phyloP scores from a whole-genome alignment of 2,329 filamentous ascomycete genomes.

The Nemania diffusa region DNA sequence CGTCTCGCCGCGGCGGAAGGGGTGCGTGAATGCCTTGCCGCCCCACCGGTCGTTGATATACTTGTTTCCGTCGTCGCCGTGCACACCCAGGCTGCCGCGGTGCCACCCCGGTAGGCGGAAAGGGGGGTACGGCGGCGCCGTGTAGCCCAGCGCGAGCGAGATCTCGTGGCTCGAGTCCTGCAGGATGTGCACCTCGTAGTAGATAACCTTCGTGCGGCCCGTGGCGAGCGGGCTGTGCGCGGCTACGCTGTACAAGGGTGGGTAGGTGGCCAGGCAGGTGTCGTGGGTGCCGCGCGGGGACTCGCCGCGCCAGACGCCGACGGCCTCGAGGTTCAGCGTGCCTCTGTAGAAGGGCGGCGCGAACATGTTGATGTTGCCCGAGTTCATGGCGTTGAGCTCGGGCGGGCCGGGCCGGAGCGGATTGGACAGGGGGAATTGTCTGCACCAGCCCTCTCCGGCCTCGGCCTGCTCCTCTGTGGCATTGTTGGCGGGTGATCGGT shows the following conservation, averaged over 20 bases:
- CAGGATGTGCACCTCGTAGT: conserved; percentile 75
- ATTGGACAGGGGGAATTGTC: conserved; percentile 65
- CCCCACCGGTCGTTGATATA: conserved; percentile 82
- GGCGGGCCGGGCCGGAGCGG: conserved; percentile 62
- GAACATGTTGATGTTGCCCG: conserved; percentile 65
- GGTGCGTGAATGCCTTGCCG: conserved; percentile 72
- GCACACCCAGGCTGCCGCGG: conserved; percentile 77
- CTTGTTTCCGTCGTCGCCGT: conserved; percentile 80
- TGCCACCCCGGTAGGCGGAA: conserved; percentile 87
- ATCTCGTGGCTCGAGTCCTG: conserved; percentile 54
- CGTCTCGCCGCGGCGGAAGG: conserved; percentile 73
- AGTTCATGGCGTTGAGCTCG: conserved; percentile 59
- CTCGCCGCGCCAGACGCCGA: conserved; percentile 63
- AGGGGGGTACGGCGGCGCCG: conserved; percentile 78
- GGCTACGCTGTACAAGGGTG: conserved; percentile 73
- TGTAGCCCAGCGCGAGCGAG: conserved; percentile 73
- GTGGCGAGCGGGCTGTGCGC: conserved; percentile 66
- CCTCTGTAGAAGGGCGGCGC: conserved; percentile 61
- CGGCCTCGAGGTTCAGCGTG: conserved; percentile 55
- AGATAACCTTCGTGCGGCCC: conserved; percentile 63
- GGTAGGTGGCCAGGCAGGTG: conserved; percentile 71
- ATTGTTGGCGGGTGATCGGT: conserved; percentile 75
- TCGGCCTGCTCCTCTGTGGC: conserved; percentile 72
- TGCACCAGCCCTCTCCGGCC: conserved; percentile 74
- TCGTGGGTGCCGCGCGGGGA: conserved; percentile 63